phyloP scores from a whole-genome alignment of 257 asterid species.

The Cynanchum wilfordii region DNA sequence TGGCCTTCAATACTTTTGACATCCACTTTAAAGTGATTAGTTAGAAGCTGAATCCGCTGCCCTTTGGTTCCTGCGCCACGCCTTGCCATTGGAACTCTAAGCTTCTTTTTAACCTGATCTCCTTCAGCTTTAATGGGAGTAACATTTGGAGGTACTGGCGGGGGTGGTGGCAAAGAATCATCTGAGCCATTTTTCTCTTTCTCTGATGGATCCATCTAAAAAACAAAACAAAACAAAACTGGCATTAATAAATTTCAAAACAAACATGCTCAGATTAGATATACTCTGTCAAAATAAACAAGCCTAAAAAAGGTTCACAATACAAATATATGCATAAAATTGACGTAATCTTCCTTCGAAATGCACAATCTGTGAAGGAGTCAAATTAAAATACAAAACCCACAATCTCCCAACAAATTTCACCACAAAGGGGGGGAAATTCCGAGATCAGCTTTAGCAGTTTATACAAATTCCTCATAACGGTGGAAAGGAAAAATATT shows the following conservation, averaged over 20 bases:
- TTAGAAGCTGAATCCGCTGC: conserved; percentile 56
- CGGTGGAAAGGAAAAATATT: neutral
- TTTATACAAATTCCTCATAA: neutral
- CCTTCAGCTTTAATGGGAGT: conserved; percentile 49
- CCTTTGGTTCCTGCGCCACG: conserved; percentile 76
- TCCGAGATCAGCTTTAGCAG: neutral
- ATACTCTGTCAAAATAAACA: neutral
- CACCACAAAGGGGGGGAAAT: neutral
- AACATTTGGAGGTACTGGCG: conserved; percentile 64
- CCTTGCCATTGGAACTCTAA: conserved; percentile 73
- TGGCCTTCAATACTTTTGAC: conserved; percentile 59
- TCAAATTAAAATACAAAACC: neutral
- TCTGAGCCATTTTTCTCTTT: conserved; percentile 36
- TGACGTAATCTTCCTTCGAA: neutral
- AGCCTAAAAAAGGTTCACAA: neutral
- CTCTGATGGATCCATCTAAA: conserved; percentile 18
- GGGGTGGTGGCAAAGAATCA: conserved; percentile 78
- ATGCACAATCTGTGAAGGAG: neutral
- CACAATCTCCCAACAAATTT: neutral
- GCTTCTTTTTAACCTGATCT: conserved; percentile 47
- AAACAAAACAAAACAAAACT: neutral
- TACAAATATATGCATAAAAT: neutral
- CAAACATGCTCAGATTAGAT: neutral
- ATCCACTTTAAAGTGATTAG: conserved; percentile 83
- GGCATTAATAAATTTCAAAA: neutral